Conservation (phyloP, 768 basidiomycete species). For the Boletus rubroflammeus region DNA sequence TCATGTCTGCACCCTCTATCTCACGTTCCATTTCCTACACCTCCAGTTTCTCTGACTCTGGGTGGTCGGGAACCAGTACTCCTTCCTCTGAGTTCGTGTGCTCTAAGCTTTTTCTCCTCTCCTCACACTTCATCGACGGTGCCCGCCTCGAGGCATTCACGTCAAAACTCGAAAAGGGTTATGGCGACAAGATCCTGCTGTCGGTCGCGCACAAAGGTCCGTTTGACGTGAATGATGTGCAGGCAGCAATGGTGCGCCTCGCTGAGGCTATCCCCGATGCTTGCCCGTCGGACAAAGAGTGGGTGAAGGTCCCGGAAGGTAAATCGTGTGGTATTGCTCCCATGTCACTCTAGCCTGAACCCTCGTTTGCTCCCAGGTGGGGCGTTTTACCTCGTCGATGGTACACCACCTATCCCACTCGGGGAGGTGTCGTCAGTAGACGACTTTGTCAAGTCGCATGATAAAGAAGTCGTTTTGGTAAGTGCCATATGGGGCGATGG, state of each 20-base stretch:
- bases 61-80: constrained; percentile 19
- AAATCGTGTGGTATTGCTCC: neutral
- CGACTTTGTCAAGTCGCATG: constrained; percentile 15
- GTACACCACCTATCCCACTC: neutral
- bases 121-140: constrained; percentile 12
- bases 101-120: constrained; percentile 24
- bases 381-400: constrained; percentile 19
- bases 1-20: constrained; percentile 21
- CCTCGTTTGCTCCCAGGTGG: neutral
- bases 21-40: too few relatives aligned
- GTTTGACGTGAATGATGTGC: constrained; percentile 9
- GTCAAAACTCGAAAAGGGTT: constrained; percentile 26
- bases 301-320: constrained; percentile 25
- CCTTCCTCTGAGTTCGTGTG: constrained; percentile 24
- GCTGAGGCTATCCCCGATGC: constrained; percentile 12
- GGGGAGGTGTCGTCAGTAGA: constrained; percentile 13
- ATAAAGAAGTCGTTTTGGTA: constrained; percentile 9
- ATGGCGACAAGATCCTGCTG: constrained; percentile 26
- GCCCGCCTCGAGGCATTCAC: constrained; percentile 15
- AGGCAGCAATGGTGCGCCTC: constrained; percentile 8
- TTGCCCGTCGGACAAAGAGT: constrained; percentile 3
- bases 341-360: neutral
- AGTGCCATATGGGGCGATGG: neutral
- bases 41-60: constrained; percentile 16
- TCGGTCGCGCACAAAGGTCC: constrained; percentile 14